Conservation (phyloP, 164 flowering plant genomes). For the Tinospora cordifolia region DNA sequence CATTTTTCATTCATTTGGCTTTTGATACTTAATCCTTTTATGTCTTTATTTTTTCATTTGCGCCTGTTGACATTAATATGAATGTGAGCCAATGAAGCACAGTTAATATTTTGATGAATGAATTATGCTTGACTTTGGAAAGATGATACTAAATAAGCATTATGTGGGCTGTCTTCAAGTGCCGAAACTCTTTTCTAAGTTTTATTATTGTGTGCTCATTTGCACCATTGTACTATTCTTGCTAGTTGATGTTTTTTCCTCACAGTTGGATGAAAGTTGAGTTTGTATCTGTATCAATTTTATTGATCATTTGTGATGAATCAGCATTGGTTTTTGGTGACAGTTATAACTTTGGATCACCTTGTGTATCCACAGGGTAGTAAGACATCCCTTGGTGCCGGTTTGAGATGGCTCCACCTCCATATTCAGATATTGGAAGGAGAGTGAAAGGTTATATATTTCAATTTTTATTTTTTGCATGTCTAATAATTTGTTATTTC, state of each 20-base stretch:
- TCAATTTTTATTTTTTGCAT: neutral
- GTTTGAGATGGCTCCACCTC: slow-evolving; percentile 47
- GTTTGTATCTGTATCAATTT: neutral
- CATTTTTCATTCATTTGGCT: neutral
- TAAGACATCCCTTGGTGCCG: neutral
- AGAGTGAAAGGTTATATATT: slow-evolving; percentile 37
- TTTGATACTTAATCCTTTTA: neutral
- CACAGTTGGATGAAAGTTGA: too few species aligned
- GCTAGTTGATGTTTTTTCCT: too few species aligned
- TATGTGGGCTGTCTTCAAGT: neutral
- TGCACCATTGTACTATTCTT: neutral
- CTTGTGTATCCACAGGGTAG: neutral
- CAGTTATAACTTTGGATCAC: neutral
- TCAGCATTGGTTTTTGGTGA: neutral
- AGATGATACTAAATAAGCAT: too few species aligned
- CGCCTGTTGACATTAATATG: too few species aligned
- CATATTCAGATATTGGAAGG: slow-evolving; percentile 53
- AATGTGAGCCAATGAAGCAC: neutral
- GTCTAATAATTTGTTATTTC: neutral
- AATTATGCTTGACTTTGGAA: neutral
- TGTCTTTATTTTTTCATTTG: neutral
- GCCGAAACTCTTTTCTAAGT: neutral
- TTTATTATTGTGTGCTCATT: neutral
- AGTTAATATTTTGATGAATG: neutral
- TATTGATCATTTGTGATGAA: neutral